phyloP scores from a whole-genome alignment of 1,139 yeast genomes.

The Zhuliangozyma blackwelliae region DNA sequence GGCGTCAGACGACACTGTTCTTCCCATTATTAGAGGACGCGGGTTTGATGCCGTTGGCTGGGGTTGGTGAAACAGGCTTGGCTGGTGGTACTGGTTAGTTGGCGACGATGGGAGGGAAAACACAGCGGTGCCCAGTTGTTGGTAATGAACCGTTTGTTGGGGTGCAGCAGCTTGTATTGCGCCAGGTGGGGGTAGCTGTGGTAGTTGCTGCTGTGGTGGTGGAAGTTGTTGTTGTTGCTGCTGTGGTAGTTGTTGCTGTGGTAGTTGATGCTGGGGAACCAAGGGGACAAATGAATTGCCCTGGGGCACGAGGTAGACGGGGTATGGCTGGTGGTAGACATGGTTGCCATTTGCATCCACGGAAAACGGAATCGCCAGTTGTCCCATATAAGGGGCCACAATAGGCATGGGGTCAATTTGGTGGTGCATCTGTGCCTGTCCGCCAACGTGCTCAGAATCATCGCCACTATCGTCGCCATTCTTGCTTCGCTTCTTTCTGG shows the following conservation, averaged over 20 bases:
- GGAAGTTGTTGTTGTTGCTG: slow-evolving; percentile 8
- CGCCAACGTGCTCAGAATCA: too few relatives aligned
- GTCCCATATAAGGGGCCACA: slow-evolving; percentile 1
- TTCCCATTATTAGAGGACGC: slow-evolving; percentile 5
- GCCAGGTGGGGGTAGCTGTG: slow-evolving; percentile 7
- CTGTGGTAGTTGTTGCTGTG: slow-evolving; percentile 9
- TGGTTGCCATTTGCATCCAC: slow-evolving; percentile 34
- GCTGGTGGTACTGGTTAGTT: slow-evolving; percentile 13
- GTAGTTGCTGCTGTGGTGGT: slow-evolving; percentile 4
- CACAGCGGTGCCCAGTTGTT: slow-evolving; percentile 22
- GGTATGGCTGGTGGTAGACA: slow-evolving; percentile 31
- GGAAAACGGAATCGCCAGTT: slow-evolving; percentile 23
- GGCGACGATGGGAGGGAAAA: slow-evolving; percentile 27
- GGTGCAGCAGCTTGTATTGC: background rate
- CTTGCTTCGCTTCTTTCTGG: slow-evolving; percentile 32
- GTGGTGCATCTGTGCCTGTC: background rate
- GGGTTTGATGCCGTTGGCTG: slow-evolving; percentile 1
- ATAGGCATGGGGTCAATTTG: slow-evolving; percentile 4
- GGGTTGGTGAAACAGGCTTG: slow-evolving; percentile 2
- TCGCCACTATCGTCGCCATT: background rate
- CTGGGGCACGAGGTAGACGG: slow-evolving; percentile 34
- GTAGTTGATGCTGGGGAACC: slow-evolving; percentile 3
- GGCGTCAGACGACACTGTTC: slow-evolving; percentile 10
- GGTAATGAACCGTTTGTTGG: slow-evolving; percentile 4
- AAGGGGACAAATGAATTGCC: slow-evolving; percentile 11